These are phyloP conservation scores for Bimuria novae-zelandiae DNA, from an alignment of 2,329 filamentous ascomycete species.

Conservation along the genomic window DNA sequence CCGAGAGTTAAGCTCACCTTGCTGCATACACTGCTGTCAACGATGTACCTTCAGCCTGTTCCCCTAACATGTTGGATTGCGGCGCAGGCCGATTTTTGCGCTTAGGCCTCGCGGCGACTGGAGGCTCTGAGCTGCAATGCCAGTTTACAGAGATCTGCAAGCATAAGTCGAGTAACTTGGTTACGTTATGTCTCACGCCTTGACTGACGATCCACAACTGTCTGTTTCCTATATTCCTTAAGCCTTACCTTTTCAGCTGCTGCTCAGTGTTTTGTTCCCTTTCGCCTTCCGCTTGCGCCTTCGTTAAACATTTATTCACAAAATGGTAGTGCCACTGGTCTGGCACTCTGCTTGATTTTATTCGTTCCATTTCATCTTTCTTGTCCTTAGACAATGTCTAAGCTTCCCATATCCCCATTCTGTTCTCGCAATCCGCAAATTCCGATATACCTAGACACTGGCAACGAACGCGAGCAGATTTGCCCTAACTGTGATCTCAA, in stretches of 20 bases:
- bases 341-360: not conserved
- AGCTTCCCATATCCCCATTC: slow-evolving; percentile 8
- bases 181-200: not conserved
- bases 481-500: slow-evolving; percentile 9
- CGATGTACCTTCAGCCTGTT: slow-evolving; percentile 1
- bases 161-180: not conserved
- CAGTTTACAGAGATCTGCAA: not conserved
- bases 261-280: not conserved
- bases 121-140: not conserved
- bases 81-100: not conserved
- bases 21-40: not conserved
- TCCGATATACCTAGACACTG: slow-evolving; percentile 16
- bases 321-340: not conserved
- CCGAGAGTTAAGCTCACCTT: not conserved
- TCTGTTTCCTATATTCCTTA: not conserved
- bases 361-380: slow-evolving; percentile 6
- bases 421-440: slow-evolving; percentile 12
- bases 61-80: slow-evolving; percentile 1
- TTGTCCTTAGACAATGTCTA: slow-evolving; percentile 6
- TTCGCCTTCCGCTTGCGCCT: not conserved
- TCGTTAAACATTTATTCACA: not conserved
- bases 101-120: slow-evolving; percentile 1
- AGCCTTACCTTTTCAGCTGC: not conserved
- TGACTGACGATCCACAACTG: not conserved
- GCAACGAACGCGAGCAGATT: slow-evolving; percentile 3